phyloP scores from a whole-genome alignment of 2,329 filamentous ascomycete genomes.

The Hypomyces rosellus region DNA sequence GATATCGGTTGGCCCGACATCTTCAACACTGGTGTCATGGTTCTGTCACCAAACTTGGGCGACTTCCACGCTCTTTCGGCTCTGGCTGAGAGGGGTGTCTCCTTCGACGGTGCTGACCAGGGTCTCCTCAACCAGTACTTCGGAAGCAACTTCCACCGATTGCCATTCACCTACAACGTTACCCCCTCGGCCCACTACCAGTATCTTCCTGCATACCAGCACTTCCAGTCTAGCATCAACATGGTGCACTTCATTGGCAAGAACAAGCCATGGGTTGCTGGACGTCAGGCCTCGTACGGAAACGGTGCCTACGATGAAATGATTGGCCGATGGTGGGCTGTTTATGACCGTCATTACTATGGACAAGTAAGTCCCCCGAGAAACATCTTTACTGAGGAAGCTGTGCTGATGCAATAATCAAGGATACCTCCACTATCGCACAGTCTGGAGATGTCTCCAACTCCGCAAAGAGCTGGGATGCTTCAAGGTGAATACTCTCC shows the following conservation, averaged over 20 bases:
- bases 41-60: slow-evolving; percentile 74
- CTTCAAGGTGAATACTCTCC: slow-evolving; percentile 40
- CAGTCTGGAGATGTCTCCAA: slow-evolving; percentile 5
- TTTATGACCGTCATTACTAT: slow-evolving; percentile 82
- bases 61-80: slow-evolving; percentile 82
- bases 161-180: slow-evolving; percentile 96
- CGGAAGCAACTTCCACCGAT: slow-evolving; percentile 70
- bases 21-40: slow-evolving; percentile 98
- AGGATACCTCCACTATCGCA: neutral
- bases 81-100: slow-evolving; percentile 79
- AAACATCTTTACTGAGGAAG: neutral
- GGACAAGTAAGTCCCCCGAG: slow-evolving; percentile 35
- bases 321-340: slow-evolving; percentile 84
- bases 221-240: slow-evolving; percentile 85
- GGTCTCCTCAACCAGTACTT: slow-evolving; percentile 95
- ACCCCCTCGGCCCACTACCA: slow-evolving; percentile 96
- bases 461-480: slow-evolving; percentile 42
- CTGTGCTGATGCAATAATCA: slow-evolving; percentile 13
- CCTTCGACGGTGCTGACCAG: slow-evolving; percentile 96
- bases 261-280: slow-evolving; percentile 80
- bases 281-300: slow-evolving; percentile 48
- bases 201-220: slow-evolving; percentile 88
- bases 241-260: slow-evolving; percentile 92
- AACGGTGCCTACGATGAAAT: slow-evolving; percentile 73
- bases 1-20: slow-evolving; percentile 98